phyloP scores from a whole-genome alignment of 805 yeast genomes.

The Sugiyamaella smithiae region DNA sequence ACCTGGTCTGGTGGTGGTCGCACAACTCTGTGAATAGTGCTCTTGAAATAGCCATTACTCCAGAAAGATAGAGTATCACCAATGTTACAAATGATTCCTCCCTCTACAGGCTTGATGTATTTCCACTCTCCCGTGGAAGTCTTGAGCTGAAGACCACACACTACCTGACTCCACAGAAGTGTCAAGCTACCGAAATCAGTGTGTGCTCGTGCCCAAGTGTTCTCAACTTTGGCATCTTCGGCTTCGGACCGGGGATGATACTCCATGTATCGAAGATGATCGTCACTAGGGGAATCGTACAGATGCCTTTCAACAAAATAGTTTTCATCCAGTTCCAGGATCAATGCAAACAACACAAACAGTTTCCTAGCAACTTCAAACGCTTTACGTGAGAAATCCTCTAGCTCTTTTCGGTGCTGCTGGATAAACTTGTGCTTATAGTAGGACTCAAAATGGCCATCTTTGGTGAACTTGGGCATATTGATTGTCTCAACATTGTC shows the following conservation, averaged over 20 bases:
- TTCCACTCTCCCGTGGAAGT: constrained; percentile 14
- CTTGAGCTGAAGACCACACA: constrained; percentile 20
- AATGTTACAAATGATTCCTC: constrained; percentile 17
- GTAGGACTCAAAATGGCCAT: constrained; percentile 10
- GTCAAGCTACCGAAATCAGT: constrained; percentile 20
- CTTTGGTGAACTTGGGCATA: constrained; percentile 19
- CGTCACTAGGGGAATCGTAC: constrained; percentile 19
- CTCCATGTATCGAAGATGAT: constrained; percentile 18
- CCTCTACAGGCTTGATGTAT: constrained; percentile 16
- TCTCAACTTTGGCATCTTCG: constrained; percentile 18
- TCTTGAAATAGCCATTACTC: constrained; percentile 19
- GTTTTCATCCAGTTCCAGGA: constrained; percentile 20
- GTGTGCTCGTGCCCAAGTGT: constrained; percentile 18
- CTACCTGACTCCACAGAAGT: constrained; percentile 17
- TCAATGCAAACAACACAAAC: constrained; percentile 18
- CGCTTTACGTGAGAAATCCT: constrained; percentile 16
- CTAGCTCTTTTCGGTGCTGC: constrained; percentile 12
- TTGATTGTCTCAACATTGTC: constrained; percentile 19
- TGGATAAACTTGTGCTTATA: constrained; percentile 11
- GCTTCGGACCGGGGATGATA: constrained; percentile 15
- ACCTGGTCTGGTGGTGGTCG: constrained; percentile 21
- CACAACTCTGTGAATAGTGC: constrained; percentile 18
- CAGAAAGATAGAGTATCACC: constrained; percentile 20
- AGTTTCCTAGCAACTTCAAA: constrained; percentile 17
- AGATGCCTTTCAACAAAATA: constrained; percentile 15